A percentile compares a stretch with the other conserved stretches of the same genome.
phyloP scores from a whole-genome alignment of 108 stramenopile genomes.

The Chaetoceros muelleri region DNA sequence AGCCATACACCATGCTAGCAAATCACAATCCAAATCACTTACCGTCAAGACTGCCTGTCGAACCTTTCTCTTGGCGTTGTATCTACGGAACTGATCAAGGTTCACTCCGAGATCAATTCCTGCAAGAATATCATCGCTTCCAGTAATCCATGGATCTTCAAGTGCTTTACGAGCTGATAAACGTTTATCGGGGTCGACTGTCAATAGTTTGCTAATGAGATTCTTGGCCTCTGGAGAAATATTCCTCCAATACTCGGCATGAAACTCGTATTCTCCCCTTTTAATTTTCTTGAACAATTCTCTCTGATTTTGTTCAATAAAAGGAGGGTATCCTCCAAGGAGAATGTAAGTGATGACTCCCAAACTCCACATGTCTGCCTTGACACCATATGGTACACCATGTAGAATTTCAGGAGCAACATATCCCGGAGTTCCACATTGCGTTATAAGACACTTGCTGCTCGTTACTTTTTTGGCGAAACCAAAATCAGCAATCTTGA shows the following conservation, averaged over 20 bases:
- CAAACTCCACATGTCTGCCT: slow-evolving; percentile 95
- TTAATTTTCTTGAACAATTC: slow-evolving; percentile 73
- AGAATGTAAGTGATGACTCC: slow-evolving; percentile 96
- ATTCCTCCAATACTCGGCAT: slow-evolving; percentile 78
- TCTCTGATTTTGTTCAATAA: slow-evolving; percentile 75
- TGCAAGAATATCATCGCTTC: slow-evolving; percentile 43
- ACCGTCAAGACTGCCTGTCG: slow-evolving; percentile 70
- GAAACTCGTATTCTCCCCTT: slow-evolving; percentile 74
- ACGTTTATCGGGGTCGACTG: slow-evolving; percentile 47
- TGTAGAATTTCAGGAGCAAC: slow-evolving; percentile 93
- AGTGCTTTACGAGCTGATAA: slow-evolving; percentile 60
- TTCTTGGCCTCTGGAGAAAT: slow-evolving; percentile 79
- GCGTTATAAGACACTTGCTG: slow-evolving; percentile 60
- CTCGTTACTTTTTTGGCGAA: slow-evolving; percentile 80
- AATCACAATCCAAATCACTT: slow-evolving; percentile 5
- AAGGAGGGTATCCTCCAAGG: slow-evolving; percentile 89
- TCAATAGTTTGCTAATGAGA: slow-evolving; percentile 64
- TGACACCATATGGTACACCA: slow-evolving; percentile 78
- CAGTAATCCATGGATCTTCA: slow-evolving; percentile 70
- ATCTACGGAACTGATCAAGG: slow-evolving; percentile 51
- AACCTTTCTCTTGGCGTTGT: slow-evolving; percentile 84
- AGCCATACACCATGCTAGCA: slow-evolving; percentile 7
- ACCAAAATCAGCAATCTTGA: slow-evolving; percentile 98
- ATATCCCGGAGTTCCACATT: slow-evolving; percentile 95
- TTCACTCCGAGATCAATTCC: slow-evolving; percentile 50